Evolutionary conservation across 2,329 filamentous ascomycete species (phyloP), one percentile per base, ranked within the genome.

Genomic region (Aspergillus flavus): DNA sequence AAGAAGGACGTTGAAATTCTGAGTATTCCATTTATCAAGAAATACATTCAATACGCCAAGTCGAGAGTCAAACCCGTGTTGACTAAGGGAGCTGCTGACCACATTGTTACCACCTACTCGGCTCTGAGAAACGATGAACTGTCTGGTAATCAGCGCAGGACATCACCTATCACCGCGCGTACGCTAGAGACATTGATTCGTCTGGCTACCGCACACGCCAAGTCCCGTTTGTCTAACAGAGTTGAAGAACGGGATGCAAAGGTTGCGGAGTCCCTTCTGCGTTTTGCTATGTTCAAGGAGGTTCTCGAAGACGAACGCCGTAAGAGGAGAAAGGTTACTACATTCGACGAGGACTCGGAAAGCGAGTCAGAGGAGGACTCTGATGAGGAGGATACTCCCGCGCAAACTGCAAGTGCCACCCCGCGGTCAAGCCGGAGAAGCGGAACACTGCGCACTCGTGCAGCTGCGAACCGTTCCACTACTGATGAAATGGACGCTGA

Each of bases 1-100:
- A 88, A 87, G 70, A 91, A 91, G 77, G 90, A 91, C 68, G 87
- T 91, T 6, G 93, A 97, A 76, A 92, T 99, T 16, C 83, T 99
- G 59, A 96, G 92, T 80, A 97, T 99, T 64, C 92, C 94, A 0
- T 99, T 99, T 80, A 93, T 99, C 84, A 99, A 99, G 83, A 99
- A 99, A 81, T 99, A 97, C 78, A 96, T 99, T 53, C 95, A 99
- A 76, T 99, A 99, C 78, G 93, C 95, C 68, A 99, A 99, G 82
- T 91, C 87, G 41, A 85, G 95, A 74, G 86, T 97, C 73, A 96
- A 93, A 85, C 95, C 95, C 0, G 83, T 96, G 46, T 83, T 99
- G 65, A 97, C 94, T 0, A 93, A 95, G 74, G 93, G 93, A 52
- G 94, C 95, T 6, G 92, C 93, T 12, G 93, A 97, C 70, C 92